These are phyloP conservation scores for Combretum micranthum DNA, from an alignment of 345 rosid genomes.

Conservation along the genomic window DNA sequence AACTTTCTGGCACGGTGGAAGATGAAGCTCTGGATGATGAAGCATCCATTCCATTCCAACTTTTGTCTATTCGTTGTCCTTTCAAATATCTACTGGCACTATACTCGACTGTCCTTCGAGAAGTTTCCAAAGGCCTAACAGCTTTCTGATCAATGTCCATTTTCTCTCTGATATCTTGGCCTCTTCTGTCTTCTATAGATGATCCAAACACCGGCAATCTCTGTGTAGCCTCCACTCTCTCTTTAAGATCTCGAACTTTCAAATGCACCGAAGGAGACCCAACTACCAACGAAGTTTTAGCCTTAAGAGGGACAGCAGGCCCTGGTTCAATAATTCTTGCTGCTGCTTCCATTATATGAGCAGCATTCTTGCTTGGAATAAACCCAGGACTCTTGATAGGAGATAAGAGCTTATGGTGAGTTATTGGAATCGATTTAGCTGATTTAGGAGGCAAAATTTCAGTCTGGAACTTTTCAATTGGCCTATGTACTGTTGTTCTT, in stretches of 20 bases:
- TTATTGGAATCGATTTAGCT: slow-evolving; percentile 87
- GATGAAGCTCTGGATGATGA: slow-evolving; percentile 23
- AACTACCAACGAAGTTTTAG: slow-evolving; percentile 37
- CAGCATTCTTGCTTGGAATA: slow-evolving; percentile 73
- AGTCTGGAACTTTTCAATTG: slow-evolving; percentile 87
- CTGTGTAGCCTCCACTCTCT: slow-evolving; percentile 59
- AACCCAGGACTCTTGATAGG: slow-evolving; percentile 91
- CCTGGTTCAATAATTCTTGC: slow-evolving; percentile 64
- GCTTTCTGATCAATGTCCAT: slow-evolving; percentile 37
- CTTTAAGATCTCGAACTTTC: slow-evolving; percentile 57
- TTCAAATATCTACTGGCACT: slow-evolving; percentile 48
- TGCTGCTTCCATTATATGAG: slow-evolving; percentile 96
- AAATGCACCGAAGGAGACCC: slow-evolving; percentile 58
- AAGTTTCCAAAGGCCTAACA: slow-evolving; percentile 36
- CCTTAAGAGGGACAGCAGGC: slow-evolving; percentile 34
- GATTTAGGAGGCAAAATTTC: slow-evolving; percentile 92
- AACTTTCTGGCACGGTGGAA: slow-evolving; percentile 39
- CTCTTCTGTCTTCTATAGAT: slow-evolving; percentile 27
- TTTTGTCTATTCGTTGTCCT: slow-evolving; percentile 57
- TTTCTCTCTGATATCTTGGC: slow-evolving; percentile 41
- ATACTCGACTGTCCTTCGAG: slow-evolving; percentile 41
- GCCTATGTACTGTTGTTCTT: slow-evolving; percentile 43
- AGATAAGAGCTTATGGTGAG: slow-evolving; percentile 84
- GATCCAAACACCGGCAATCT: slow-evolving; percentile 29
- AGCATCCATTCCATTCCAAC: slow-evolving; percentile 57